Evolutionary conservation across 805 yeast species (phyloP), one percentile per base, ranked within the genome.

Genomic region (Wickerhamiella hasegawae): DNA sequence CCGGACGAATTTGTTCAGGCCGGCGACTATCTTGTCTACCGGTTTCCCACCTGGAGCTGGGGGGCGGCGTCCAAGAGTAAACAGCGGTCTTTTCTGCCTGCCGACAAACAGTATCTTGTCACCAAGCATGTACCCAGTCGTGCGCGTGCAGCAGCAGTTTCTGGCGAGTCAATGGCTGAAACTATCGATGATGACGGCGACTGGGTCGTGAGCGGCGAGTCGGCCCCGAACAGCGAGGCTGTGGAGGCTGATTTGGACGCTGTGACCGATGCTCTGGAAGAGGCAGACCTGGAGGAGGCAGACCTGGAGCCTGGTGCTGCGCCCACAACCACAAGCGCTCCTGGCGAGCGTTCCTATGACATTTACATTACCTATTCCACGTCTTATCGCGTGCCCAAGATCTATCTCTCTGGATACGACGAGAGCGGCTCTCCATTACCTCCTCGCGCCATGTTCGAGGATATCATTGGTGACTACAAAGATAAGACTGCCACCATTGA

Each of bases 41-140:
- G 78, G 63, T 90, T 90, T 54, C 97, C 98, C 2, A 90, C 97
- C 1, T 90, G 98, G 98, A 73, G 74, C 42, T 90, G 98, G 98
- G 47, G 45, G 2, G 60, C 71, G 3, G 73, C 77, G 1, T 69
- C 77, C 12, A 56, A 62, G 11, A 60, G 66, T 6, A 68, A 65
- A 44, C 59, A 53, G 32, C 69, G 75, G 43, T 77, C 72, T 42
- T 90, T 83, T 46, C 58, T 90, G 40, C 98, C 98, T 1, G 59
- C 60, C 1, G 85, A 81, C 45, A 90, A 83, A 57, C 98, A 90
- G 58, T 81, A 68, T 45, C 59, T 90, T 28, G 80, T 90, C 3
- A 84, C 96, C 0, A 69, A 74, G 48, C 94, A 82, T 52, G 96
- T 90, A 3, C 94, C 96, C 3, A 76, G 85, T 20, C 70, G 72